Conservation (phyloP, 179 eudicot species). For the Silene coronaria region DNA sequence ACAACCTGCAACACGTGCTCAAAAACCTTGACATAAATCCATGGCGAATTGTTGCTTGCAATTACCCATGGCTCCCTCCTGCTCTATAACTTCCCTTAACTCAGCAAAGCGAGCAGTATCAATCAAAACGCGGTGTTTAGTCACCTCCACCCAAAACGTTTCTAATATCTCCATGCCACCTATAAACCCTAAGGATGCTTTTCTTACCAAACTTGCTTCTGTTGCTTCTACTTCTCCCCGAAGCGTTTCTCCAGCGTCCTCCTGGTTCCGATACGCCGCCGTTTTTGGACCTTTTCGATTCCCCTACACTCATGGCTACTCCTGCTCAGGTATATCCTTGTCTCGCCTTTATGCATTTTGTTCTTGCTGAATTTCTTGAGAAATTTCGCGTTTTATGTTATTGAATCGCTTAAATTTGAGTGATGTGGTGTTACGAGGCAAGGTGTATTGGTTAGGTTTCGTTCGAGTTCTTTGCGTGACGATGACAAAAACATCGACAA, state of each 20-base stretch:
- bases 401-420: no score
- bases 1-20: no score
- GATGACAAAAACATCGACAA: no score
- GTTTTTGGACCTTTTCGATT: constrained; percentile 53
- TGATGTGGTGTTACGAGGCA: no score
- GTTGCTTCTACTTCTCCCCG: constrained; percentile 57
- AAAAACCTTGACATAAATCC: no score
- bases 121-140: constrained; percentile 20
- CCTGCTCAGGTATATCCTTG: constrained; percentile 62
- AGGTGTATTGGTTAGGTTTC: no score
- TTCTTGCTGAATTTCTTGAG: background rate
- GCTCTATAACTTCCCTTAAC: constrained; percentile 3
- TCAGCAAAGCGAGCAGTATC: background rate
- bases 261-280: constrained; percentile 51
- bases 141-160: constrained; percentile 23
- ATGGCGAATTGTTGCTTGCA: constrained; percentile 44
- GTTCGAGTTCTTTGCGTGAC: no score
- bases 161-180: constrained; percentile 58
- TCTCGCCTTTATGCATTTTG: background rate
- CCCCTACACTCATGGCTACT: constrained; percentile 72
- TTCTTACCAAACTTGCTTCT: constrained; percentile 51
- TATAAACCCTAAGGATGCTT: constrained; percentile 77
- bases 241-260: constrained; percentile 42
- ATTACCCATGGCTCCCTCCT: constrained; percentile 39
- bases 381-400: background rate